Evolutionary conservation across 345 rosid species (phyloP).

Genomic region (Gossypium bickii): DNA sequence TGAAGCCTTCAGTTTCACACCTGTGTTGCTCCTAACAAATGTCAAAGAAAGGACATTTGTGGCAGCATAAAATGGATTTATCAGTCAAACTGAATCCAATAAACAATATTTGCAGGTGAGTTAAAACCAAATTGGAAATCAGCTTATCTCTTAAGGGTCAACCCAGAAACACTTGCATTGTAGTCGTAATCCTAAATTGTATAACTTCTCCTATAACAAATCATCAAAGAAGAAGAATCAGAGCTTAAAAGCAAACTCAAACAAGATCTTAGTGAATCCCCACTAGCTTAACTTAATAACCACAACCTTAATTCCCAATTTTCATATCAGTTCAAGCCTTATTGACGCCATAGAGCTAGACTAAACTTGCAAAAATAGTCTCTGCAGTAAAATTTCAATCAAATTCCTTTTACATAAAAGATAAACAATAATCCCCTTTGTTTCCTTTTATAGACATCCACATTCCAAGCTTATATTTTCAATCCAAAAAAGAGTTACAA

Average conservation of each 20-base stretch:
- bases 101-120: neutral
- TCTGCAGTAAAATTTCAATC: neutral
- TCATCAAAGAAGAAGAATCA: conserved; percentile 15
- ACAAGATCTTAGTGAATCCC: conserved; percentile 11
- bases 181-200: conserved; percentile 21
- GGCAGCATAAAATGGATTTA: conserved; percentile 9
- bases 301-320: neutral
- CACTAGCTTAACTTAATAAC: neutral
- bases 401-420: neutral
- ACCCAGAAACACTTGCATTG: conserved; percentile 22
- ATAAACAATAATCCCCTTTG: neutral
- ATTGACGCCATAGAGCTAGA: neutral
- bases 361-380: neutral
- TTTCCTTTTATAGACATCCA: neutral
- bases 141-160: conserved; percentile 24
- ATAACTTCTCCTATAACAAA: conserved; percentile 23
- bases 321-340: neutral
- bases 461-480: neutral
- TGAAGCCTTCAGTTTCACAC: conserved; percentile 35
- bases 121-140: conserved; percentile 5
- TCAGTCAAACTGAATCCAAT: neutral
- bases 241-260: conserved; percentile 1
- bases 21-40: conserved; percentile 35
- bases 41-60: conserved; percentile 13
- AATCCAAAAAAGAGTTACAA: neutral